Evolutionary conservation across 768 basidiomycete species (phyloP).

Genomic region (Chalciporus sphaerocephalus): DNA sequence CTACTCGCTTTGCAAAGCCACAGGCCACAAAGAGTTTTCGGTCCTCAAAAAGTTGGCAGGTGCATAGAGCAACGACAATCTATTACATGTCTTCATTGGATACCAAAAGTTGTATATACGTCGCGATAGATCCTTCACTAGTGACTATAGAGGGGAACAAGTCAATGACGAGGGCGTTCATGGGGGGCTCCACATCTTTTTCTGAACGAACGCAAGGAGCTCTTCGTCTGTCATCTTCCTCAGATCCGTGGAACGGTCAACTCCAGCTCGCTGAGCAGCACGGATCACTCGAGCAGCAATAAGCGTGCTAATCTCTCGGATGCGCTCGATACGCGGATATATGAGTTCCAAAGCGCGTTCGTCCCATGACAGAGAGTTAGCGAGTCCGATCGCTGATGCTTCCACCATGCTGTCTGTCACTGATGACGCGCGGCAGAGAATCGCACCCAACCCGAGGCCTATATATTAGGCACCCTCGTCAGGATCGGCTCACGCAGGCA

Average conservation of each 20-base stretch:
- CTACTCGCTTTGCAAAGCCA: slow-evolving; percentile 65
- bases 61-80: slow-evolving; percentile 1
- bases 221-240: slow-evolving; percentile 52
- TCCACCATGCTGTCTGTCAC: slow-evolving; percentile 90
- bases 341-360: slow-evolving; percentile 65
- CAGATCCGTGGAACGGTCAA: slow-evolving; percentile 53
- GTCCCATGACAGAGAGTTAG: slow-evolving; percentile 63
- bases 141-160: not conserved
- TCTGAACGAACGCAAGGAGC: slow-evolving; percentile 48
- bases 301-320: slow-evolving; percentile 76
- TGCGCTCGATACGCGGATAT: slow-evolving; percentile 80
- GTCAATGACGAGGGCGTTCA: not conserved
- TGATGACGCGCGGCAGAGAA: slow-evolving; percentile 59
- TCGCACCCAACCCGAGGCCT: slow-evolving; percentile 63
- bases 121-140: not conserved
- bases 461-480: not conserved
- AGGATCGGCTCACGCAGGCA: too few species aligned
- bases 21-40: slow-evolving; percentile 67
- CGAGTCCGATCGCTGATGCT: slow-evolving; percentile 76
- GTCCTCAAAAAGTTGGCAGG: slow-evolving; percentile 66
- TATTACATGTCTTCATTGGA: not conserved
- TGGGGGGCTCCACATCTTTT: slow-evolving; percentile 72
- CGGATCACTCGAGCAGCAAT: slow-evolving; percentile 77
- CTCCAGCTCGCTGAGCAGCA: slow-evolving; percentile 67
- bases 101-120: slow-evolving; percentile 7